Evolutionary conservation across 73 alveolate genomes (phyloP), one percentile per base, ranked within the genome.

Genomic region (Stentor roeselii): DNA sequence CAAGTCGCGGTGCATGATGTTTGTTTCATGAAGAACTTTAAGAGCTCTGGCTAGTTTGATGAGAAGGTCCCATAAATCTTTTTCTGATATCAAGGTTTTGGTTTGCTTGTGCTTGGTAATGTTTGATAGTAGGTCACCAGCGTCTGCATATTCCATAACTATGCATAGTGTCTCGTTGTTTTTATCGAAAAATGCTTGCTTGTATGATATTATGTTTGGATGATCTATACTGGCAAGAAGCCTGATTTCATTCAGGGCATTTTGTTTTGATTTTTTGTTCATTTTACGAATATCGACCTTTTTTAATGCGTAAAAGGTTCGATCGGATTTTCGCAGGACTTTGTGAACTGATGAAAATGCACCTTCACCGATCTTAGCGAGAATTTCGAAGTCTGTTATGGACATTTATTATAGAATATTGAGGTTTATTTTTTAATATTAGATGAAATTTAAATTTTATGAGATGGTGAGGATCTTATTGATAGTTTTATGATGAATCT

Each of bases 1-100:
- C 36, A 97, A 95, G 85, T 97, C 99, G 80, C 99, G 85, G 78
- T 97, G 99, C 15, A 97, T 94, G 39, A 95, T 95, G 76, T 93
- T 90, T 80, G 89, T 92, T 35, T 84, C 85, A 87, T 97, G 99
- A 15, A 97, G 92, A n/a, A 31, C 74, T 58, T 58, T 58, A 84
- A 86, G 59, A 83, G 75, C 11, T 86, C 91, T 34, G 91, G 50
- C 41, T 60, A 41, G 21, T 82, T 84, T 42, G 76, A 84, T 14
- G 42, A 84, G 59, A n/a, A 84, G 42, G 11, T 83, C 90, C 58
- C 83, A 42, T 27, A 34, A 41, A 3, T 82, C 90, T 0, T 58
- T 78, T 84, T 84, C 78, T 32, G 90, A 84, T 15, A 84, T 78
- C 36, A 75, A 75, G 34, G 34, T 39, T 32, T 76, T 36, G 15